Evolutionary conservation across 1,284 basidiomycete species (phyloP), one percentile per base, ranked within the genome.

Genomic region (Volvariella volvacea): DNA sequence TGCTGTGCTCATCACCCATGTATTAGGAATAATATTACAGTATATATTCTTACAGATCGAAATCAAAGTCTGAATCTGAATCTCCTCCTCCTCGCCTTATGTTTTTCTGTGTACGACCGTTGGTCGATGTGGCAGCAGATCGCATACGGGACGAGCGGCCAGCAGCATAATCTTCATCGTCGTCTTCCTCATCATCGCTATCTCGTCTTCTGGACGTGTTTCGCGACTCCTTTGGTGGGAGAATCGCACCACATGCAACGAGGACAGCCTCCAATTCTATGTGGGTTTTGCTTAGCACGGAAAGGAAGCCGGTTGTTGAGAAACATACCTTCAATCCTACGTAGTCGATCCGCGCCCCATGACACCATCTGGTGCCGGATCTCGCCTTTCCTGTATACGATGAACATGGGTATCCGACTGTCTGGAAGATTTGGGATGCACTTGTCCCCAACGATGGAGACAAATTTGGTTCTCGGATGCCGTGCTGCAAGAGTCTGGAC

Each of bases 351-450:
- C 53, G 85, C 71, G 54, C 88, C 78, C 91, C 88, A 83, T 1
- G 92, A 81, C 2, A 92, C 73, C 16, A 96, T 73, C 61, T 98
- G 92, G 45, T 91, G 85, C 42, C 76, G 72, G 45, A 98, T 84
- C 39, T 95, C 87, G 14, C 96, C 96, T 52, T 87, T 87, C 34
- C 89, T 80, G 65, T 99, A 99, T 31, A 97, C 73, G 52, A 99
- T 82, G 45, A 99, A 68, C 67, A 95, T 98, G 1, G 95, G 96
- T 39, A 94, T 67, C 47, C 94, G 86, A 32, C 80, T 75, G 57
- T 98, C 95, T 6, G 95, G 95, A 42, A 98, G 87, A 64, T 98
- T 88, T 19, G 91, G 84, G 55, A 99, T 97, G 68, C 95, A 98
- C 64, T 95, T 91, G 66, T 91, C 82, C 22, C 93, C 93, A 1